phyloP scores from a whole-genome alignment of 495 filamentous ascomycete species.

The Penicillium cinerascens region DNA sequence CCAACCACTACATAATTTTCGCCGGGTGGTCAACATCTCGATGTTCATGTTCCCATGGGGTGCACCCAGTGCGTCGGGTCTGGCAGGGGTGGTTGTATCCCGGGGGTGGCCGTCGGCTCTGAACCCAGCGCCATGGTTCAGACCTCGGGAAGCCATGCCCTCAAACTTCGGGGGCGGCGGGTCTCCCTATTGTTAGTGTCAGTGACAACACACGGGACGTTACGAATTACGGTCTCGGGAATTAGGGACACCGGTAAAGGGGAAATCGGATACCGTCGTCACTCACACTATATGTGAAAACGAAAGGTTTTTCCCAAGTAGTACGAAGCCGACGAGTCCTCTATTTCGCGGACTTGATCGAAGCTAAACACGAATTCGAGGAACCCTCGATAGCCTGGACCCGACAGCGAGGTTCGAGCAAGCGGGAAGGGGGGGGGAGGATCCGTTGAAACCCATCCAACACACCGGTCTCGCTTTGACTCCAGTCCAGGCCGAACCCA shows the following conservation, averaged over 20 bases:
- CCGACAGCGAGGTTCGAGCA: not conserved
- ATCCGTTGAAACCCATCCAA: not conserved
- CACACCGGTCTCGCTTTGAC: not conserved
- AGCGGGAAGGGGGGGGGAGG: not conserved
- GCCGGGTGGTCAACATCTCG: too few species aligned
- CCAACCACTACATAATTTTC: too few species aligned
- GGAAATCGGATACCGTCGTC: too few species aligned
- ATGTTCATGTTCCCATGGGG: slow-evolving; percentile 9
- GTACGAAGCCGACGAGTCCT: not conserved
- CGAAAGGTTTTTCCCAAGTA: too few species aligned
- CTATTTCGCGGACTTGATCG: not conserved
- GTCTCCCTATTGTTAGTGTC: too few species aligned
- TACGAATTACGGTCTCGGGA: too few species aligned
- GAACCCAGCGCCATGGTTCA: slow-evolving; percentile 47
- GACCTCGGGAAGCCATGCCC: slow-evolving; percentile 35
- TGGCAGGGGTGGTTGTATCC: not conserved
- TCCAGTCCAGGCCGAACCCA: too few species aligned
- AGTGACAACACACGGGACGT: not conserved
- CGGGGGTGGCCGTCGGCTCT: slow-evolving; percentile 17
- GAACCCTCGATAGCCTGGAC: too few species aligned
- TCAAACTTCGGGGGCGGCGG: slow-evolving; percentile 17
- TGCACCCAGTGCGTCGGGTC: slow-evolving; percentile 34
- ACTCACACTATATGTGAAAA: too few species aligned
- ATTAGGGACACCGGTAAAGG: too few species aligned
- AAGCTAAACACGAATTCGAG: not conserved